Base-by-base conservation (phyloP, 192 early-diverging fungal genomes). In the Podila epicladia region DNA sequence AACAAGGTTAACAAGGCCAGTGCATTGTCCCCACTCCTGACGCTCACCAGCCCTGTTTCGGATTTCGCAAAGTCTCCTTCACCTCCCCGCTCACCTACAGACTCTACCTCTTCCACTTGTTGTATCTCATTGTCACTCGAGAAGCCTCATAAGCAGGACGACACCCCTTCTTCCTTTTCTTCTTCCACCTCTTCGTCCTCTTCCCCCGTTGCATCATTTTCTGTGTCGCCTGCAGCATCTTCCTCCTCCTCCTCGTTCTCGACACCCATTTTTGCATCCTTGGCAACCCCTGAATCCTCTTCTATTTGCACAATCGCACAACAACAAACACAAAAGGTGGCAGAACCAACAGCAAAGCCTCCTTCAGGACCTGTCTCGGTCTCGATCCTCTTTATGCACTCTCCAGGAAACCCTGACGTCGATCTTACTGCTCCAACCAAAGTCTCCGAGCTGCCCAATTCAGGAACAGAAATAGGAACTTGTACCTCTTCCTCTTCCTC, bases 1-100 rank as follows among this genome's bases (percentile, higher is more conserved):
- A 55, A 55, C 22, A 55, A 55, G 53, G 26, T 26, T 11, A 55
- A 55, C n/a, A 55, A 22, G 53, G 53, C 53, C 11, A 55, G n/a
- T 55, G 53, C 53, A 26, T 9, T 55, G 53, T 55, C 53, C 8
- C 53, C 53, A 55, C 53, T 55, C 24, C 24, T 55, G 53, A 55
- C 53, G 53, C 53, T 55, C 53, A 24, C 53, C 53, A 55, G 9
- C 53, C 53, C 53, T 55, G 53, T 26, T 55, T 55, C 53, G 24
- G 24, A 55, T 12, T 55, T 55, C 9, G 13, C 41, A 45, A 15
- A 4, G 41, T 55, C 20, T 26, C 20, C 53, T 55, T 26, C 22
- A 55, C 20, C 53, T 24, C 53, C 24, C 26, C 53, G 20, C 24
- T n/a, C 53, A 55, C 20, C 53, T n/a, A 55, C 53, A 17, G 20